Percentiles rank a stretch among this genome's conserved stretches.
These are phyloP conservation scores for Cadophora luteo-olivacea DNA, from an alignment of 2,329 filamentous ascomycete species.

Conservation along the genomic window DNA sequence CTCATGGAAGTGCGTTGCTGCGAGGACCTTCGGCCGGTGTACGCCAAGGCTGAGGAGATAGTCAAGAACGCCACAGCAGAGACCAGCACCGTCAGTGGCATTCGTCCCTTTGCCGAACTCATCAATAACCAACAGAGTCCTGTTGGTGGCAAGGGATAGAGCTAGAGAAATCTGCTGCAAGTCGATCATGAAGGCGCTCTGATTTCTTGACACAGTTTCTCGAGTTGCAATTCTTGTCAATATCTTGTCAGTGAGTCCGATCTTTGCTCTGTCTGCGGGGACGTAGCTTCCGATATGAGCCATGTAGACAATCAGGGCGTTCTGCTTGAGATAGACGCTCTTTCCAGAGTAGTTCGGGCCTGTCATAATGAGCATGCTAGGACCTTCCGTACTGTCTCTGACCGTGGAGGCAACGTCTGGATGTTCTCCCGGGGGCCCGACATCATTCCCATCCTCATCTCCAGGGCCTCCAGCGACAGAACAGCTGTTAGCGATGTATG, in stretches of 20 bases:
- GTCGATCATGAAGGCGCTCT: conserved; percentile 76
- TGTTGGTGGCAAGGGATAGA: conserved; percentile 73
- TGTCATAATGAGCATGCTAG: conserved; percentile 81
- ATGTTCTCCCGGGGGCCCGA: not conserved
- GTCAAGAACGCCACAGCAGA: conserved; percentile 63
- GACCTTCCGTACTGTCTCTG: conserved; percentile 44
- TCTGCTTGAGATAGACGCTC: conserved; percentile 93
- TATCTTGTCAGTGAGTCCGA: conserved; percentile 93
- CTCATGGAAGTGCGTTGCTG: conserved; percentile 72
- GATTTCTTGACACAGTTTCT: conserved; percentile 63
- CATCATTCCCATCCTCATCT: conserved; percentile 29
- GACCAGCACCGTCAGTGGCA: conserved; percentile 61
- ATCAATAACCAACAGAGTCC: conserved; percentile 87
- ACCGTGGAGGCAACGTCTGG: conserved; percentile 16
- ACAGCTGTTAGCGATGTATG: conserved; percentile 85
- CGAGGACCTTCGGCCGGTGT: conserved; percentile 61
- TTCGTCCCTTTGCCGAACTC: conserved; percentile 81
- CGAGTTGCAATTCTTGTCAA: conserved; percentile 83
- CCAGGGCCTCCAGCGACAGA: conserved; percentile 67
- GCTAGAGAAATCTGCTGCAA: conserved; percentile 85
- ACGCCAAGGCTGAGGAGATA: conserved; percentile 57
- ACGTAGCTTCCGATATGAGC: conserved; percentile 94
- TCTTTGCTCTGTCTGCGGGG: conserved; percentile 75
- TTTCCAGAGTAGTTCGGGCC: conserved; percentile 98
- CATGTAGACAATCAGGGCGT: conserved; percentile 88